These are phyloP conservation scores for Mycena pura DNA, from an alignment of 768 basidiomycete species.

Conservation along the genomic window DNA sequence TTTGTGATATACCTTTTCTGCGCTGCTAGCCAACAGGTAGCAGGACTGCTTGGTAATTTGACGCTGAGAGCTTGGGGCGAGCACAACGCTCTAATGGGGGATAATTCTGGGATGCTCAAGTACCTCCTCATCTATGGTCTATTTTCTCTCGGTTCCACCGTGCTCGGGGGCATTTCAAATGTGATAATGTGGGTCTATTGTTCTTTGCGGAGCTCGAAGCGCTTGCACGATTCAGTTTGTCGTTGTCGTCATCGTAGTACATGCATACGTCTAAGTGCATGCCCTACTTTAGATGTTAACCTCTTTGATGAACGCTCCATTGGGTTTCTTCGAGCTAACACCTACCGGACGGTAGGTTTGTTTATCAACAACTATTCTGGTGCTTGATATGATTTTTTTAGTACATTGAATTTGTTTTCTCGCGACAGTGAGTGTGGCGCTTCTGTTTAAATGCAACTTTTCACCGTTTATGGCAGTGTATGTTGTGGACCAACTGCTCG, in stretches of 20 bases:
- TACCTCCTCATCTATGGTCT: constrained; percentile 73
- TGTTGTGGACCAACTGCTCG: constrained; percentile 84
- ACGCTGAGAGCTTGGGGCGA: constrained; percentile 86
- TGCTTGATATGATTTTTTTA: constrained; percentile 32
- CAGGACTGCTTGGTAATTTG: constrained; percentile 64
- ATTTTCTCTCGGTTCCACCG: constrained; percentile 63
- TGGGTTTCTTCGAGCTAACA: constrained; percentile 90
- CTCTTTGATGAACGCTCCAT: constrained; percentile 81
- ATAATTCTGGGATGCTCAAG: constrained; percentile 61
- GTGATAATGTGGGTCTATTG: constrained; percentile 81
- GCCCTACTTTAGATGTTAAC: constrained; percentile 65
- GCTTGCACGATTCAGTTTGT: constrained; percentile 78
- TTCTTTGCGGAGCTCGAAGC: constrained; percentile 72
- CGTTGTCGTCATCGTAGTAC: not conserved
- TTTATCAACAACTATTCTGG: not conserved
- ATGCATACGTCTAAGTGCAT: not conserved
- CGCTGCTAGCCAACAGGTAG: constrained; percentile 61
- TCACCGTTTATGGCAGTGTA: constrained; percentile 41
- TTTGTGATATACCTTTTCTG: constrained; percentile 68
- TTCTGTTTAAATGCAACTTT: not conserved
- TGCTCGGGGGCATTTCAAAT: constrained; percentile 60
- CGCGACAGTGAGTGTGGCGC: constrained; percentile 60
- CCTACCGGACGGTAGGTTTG: constrained; percentile 74
- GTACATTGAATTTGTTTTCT: constrained; percentile 90
- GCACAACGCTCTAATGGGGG: constrained; percentile 67